phyloP scores from a whole-genome alignment of 2,329 filamentous ascomycete species.

The Aspergillus awamori region DNA sequence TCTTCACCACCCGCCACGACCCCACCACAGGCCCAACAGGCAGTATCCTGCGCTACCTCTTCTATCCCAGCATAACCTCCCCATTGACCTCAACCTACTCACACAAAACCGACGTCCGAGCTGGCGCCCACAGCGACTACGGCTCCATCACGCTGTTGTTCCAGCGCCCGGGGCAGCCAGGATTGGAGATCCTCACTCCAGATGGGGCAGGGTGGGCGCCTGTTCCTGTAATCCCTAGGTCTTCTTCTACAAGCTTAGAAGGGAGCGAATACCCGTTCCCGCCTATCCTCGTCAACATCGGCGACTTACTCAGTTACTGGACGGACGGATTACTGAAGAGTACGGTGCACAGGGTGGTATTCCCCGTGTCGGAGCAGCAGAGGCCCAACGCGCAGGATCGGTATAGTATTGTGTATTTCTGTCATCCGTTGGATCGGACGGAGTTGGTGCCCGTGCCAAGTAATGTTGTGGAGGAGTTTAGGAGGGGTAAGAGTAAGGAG shows the following conservation, averaged over 20 bases:
- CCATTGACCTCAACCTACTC: conserved; percentile 47
- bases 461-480: conserved; percentile 48
- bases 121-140: conserved; percentile 92
- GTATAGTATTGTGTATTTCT: conserved; percentile 65
- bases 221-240: conserved; percentile 65
- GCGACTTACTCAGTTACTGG: conserved; percentile 79
- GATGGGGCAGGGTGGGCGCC: conserved; percentile 59
- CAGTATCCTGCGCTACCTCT: conserved; percentile 69
- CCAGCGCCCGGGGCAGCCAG: conserved; percentile 80
- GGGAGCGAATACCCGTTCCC: conserved; percentile 54
- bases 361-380: conserved; percentile 53
- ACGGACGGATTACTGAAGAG: conserved; percentile 84
- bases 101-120: conserved; percentile 69
- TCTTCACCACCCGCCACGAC: conserved; percentile 66
- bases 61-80: conserved; percentile 65
- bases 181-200: conserved; percentile 75
- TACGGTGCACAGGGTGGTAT: conserved; percentile 87
- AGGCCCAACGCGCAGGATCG: conserved; percentile 50
- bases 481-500: conserved; percentile 28
- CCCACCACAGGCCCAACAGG: conserved; percentile 53
- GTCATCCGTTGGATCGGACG: conserved; percentile 61
- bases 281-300: conserved; percentile 76
- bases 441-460: conserved; percentile 60
- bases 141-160: conserved; percentile 73
- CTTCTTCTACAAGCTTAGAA: neutral